Evolutionary conservation across 306 rosid genomes (phyloP).

Genomic region (Rosa chinensis): DNA sequence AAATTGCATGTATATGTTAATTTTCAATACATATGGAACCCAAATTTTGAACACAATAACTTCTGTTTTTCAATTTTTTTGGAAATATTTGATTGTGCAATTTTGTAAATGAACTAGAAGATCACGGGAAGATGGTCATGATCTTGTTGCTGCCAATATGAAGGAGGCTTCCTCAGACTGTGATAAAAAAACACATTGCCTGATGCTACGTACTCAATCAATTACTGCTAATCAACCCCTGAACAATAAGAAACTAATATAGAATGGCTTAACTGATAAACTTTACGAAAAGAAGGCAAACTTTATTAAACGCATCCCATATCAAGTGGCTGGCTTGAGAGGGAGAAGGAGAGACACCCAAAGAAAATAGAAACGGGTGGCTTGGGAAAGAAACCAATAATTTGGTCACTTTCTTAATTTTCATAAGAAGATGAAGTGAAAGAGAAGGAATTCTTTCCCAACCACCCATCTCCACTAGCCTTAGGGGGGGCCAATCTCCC

Average conservation of each 20-base stretch:
- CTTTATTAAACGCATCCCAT: background rate
- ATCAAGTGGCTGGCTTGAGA: background rate
- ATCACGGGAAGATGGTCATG: background rate
- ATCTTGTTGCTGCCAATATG: background rate
- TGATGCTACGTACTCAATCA: background rate
- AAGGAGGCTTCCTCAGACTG: background rate
- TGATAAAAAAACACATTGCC: background rate
- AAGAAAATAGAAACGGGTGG: constrained; percentile 28
- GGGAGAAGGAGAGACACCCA: constrained; percentile 20
- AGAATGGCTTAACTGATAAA: background rate
- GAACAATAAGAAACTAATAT: background rate
- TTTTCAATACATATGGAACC: too few species aligned
- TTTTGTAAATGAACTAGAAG: background rate
- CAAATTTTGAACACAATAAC: too few species aligned
- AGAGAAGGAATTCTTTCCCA: constrained; percentile 1
- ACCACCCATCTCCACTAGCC: constrained; percentile 23
- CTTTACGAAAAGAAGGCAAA: background rate
- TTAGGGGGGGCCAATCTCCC: constrained; percentile 21
- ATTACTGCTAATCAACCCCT: background rate
- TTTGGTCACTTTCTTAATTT: background rate
- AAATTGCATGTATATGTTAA: too few species aligned
- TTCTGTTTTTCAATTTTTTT: background rate
- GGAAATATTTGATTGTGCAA: background rate
- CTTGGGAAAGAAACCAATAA: constrained; percentile 12
- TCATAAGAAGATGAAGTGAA: background rate